Evolutionary conservation across 805 yeast species (phyloP).

Genomic region (Starmerella bombi): DNA sequence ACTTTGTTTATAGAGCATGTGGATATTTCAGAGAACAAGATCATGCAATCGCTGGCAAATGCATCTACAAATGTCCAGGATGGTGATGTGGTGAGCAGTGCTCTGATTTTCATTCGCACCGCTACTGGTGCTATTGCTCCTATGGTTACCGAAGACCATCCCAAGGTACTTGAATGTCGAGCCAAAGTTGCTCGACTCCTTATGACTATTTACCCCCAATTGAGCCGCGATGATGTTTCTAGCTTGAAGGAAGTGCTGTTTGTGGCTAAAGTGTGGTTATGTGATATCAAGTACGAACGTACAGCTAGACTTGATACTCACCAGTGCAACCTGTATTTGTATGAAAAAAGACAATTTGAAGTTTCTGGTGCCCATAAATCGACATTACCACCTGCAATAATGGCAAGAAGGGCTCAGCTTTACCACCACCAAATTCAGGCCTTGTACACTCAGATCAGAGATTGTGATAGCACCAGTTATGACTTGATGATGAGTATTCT

Average conservation of each 20-base stretch:
- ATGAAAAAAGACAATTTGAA: slow-evolving; percentile 47
- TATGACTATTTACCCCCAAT: slow-evolving; percentile 36
- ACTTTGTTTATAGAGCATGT: slow-evolving; percentile 42
- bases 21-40: slow-evolving; percentile 15
- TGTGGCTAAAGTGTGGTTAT: slow-evolving; percentile 60
- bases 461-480: slow-evolving; percentile 27
- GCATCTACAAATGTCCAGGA: background rate
- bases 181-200: slow-evolving; percentile 1
- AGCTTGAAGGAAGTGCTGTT: slow-evolving; percentile 48
- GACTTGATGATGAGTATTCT: slow-evolving; percentile 53
- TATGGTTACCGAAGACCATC: background rate
- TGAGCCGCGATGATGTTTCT: slow-evolving; percentile 50
- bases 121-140: slow-evolving; percentile 54
- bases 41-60: background rate
- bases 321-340: slow-evolving; percentile 40
- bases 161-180: slow-evolving; percentile 1
- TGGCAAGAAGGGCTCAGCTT: slow-evolving; percentile 61
- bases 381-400: slow-evolving; percentile 61
- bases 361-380: slow-evolving; percentile 44
- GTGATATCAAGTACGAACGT: slow-evolving; percentile 66
- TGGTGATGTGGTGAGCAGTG: slow-evolving; percentile 42
- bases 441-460: slow-evolving; percentile 56
- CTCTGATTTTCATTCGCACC: slow-evolving; percentile 45
- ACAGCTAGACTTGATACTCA: slow-evolving; percentile 44
- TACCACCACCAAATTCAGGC: slow-evolving; percentile 64